phyloP scores from a whole-genome alignment of 805 yeast genomes.

The Saccharomycopsis babjevae region DNA sequence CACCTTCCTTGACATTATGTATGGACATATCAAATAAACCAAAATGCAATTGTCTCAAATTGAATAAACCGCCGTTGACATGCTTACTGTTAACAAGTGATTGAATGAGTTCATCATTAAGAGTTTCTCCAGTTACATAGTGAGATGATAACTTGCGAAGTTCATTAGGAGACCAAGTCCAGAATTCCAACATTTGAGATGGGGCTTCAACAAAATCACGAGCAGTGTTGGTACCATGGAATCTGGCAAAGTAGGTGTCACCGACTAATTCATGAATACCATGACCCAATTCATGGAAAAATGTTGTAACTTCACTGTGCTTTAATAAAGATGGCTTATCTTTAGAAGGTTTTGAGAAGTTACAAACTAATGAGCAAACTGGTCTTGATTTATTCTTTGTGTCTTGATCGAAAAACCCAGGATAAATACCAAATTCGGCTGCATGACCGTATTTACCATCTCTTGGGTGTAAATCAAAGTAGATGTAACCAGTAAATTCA shows the following conservation, averaged over 20 bases:
- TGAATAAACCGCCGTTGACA: constrained; percentile 64
- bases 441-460: constrained; percentile 86
- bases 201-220: constrained; percentile 91
- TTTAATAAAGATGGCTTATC: constrained; percentile 20
- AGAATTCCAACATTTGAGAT: constrained; percentile 79
- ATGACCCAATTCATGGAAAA: constrained; percentile 86
- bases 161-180: constrained; percentile 70
- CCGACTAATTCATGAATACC: constrained; percentile 76
- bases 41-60: constrained; percentile 68
- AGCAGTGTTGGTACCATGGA: constrained; percentile 68
- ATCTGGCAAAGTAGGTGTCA: constrained; percentile 50
- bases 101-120: constrained; percentile 47
- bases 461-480: constrained; percentile 76
- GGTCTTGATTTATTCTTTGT: constrained; percentile 47
- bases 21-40: constrained; percentile 68
- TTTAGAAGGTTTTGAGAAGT: constrained; percentile 57
- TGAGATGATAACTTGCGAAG: constrained; percentile 54
- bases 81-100: constrained; percentile 56
- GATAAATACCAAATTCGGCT: constrained; percentile 62
- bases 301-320: constrained; percentile 66
- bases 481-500: constrained; percentile 66
- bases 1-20: constrained; percentile 44
- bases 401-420: constrained; percentile 40
- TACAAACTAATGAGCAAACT: constrained; percentile 72
- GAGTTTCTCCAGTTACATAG: constrained; percentile 47